Percentiles rank a stretch among this genome's conserved stretches.
phyloP scores from a whole-genome alignment of 2,329 filamentous ascomycete genomes.

The Colletotrichum musicola region DNA sequence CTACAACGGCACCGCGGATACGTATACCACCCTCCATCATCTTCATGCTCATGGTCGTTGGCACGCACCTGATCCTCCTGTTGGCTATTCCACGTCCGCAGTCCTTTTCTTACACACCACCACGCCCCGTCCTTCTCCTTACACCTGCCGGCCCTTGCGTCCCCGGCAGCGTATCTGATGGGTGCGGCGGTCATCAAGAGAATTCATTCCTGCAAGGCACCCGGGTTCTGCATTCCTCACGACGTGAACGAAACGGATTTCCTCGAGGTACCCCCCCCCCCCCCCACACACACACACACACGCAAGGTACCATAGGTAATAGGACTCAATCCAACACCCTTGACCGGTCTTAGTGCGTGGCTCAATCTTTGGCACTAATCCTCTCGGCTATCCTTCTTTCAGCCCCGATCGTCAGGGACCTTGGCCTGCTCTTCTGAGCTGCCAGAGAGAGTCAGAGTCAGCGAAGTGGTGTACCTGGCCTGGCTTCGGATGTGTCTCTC shows the following conservation, averaged over 20 bases:
- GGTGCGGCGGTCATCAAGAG: background rate
- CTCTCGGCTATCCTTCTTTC: slow-evolving; percentile 31
- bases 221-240: background rate
- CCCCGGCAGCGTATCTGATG: background rate
- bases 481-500: slow-evolving; percentile 12
- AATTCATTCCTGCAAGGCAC: slow-evolving; percentile 11
- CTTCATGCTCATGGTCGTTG: slow-evolving; percentile 14
- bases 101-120: background rate
- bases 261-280: too few species aligned
- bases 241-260: background rate
- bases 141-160: background rate
- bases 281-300: too few species aligned
- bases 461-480: slow-evolving; percentile 14
- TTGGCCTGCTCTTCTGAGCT: slow-evolving; percentile 30
- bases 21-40: slow-evolving; percentile 30
- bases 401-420: slow-evolving; percentile 38
- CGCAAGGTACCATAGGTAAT: slow-evolving; percentile 7
- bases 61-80: slow-evolving; percentile 28
- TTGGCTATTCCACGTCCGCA: slow-evolving; percentile 3
- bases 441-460: background rate
- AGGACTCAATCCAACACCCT: background rate
- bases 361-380: slow-evolving; percentile 13
- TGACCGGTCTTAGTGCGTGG: slow-evolving; percentile 7
- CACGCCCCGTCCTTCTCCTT: background rate
- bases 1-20: slow-evolving; percentile 15